phyloP scores from a whole-genome alignment of 495 filamentous ascomycete genomes.

The Tetracladium marchalianum region DNA sequence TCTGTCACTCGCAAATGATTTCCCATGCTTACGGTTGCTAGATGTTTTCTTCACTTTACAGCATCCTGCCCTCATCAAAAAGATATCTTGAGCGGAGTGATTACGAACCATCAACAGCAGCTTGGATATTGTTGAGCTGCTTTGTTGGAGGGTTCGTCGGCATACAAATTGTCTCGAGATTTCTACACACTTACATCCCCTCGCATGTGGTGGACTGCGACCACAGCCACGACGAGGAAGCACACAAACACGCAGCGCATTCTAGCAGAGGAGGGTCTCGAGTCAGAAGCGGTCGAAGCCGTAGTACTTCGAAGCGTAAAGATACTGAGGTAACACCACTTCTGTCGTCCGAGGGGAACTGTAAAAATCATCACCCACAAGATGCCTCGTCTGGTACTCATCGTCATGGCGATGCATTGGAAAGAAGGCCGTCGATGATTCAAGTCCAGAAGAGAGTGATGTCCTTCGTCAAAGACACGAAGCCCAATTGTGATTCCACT shows the following conservation, averaged over 20 bases:
- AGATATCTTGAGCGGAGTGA: conserved; percentile 61
- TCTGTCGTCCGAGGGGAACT: conserved; percentile 13
- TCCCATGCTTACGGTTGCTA: conserved; percentile 24
- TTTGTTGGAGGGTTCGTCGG: conserved; percentile 78
- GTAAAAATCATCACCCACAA: not conserved
- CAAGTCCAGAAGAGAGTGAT: conserved; percentile 41
- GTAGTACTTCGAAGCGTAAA: conserved; percentile 18
- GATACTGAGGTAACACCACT: conserved; percentile 26
- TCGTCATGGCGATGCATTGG: conserved; percentile 3
- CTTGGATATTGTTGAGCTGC: conserved; percentile 62
- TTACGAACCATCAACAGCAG: conserved; percentile 53
- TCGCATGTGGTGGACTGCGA: conserved; percentile 93
- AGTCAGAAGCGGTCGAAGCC: conserved; percentile 15
- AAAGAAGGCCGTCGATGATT: conserved; percentile 34
- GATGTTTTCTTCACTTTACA: conserved; percentile 90
- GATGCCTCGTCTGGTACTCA: not conserved
- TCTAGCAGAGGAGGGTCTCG: conserved; percentile 15
- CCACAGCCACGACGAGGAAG: conserved; percentile 55
- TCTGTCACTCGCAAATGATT: not conserved
- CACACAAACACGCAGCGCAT: conserved; percentile 19
- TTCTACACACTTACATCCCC: conserved; percentile 76
- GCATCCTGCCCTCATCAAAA: conserved; percentile 82
- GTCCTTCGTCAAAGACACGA: conserved; percentile 57
- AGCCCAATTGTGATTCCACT: conserved; percentile 57
- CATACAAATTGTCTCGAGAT: conserved; percentile 68